Evolutionary conservation across 177 flowering plant species (phyloP).

Genomic region (Vitis hybrid): DNA sequence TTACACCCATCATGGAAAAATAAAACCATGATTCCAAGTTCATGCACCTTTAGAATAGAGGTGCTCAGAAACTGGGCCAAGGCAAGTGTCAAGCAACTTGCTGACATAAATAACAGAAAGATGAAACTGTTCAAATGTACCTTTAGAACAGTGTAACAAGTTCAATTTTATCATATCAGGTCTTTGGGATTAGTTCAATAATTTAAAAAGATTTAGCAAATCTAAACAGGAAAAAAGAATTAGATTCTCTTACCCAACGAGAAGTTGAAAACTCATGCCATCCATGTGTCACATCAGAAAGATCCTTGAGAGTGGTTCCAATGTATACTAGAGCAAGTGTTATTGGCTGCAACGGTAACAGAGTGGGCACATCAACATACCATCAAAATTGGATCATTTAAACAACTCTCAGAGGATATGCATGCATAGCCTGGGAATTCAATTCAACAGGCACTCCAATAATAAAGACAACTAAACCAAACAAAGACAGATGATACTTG

Average conservation of each 20-base stretch:
- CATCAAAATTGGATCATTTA: background rate
- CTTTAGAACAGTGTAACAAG: no score
- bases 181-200: no score
- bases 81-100: background rate
- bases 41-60: no score
- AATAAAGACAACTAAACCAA: background rate
- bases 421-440: background rate
- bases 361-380: conserved; percentile 9
- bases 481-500: background rate
- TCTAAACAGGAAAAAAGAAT: background rate
- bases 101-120: background rate
- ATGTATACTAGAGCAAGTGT: conserved; percentile 87
- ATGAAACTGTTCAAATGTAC: background rate
- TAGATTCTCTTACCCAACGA: conserved; percentile 62
- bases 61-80: no score
- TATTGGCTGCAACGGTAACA: conserved; percentile 63
- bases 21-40: no score
- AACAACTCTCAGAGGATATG: background rate
- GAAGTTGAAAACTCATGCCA: conserved; percentile 74
- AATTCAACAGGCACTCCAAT: background rate
- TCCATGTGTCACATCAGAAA: conserved; percentile 95
- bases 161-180: no score
- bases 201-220: background rate
- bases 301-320: conserved; percentile 95
- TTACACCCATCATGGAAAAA: no score